Percentiles rank a stretch among this genome's conserved stretches.
Evolutionary conservation across 441 rosid genomes (phyloP).

Genomic region (Syzygium malaccense): DNA sequence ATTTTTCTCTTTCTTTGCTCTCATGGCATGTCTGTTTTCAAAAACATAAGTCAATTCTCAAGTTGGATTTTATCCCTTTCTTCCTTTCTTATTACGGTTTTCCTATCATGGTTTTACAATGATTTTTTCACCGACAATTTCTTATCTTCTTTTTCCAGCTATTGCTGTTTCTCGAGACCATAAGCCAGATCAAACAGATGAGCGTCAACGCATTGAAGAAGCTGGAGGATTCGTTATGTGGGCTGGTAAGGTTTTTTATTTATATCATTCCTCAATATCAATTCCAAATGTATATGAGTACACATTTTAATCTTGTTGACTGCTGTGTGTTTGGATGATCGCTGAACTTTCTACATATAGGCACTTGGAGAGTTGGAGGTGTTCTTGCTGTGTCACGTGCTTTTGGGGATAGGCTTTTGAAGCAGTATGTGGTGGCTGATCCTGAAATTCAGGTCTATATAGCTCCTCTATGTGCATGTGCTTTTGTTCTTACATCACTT

Average conservation of each 20-base stretch:
- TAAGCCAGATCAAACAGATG: constrained; percentile 96
- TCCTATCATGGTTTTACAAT: not conserved
- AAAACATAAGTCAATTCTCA: not conserved
- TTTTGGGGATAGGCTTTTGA: constrained; percentile 91
- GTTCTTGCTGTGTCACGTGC: constrained; percentile 99
- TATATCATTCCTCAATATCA: not conserved
- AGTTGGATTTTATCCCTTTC: not conserved
- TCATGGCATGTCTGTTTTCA: not conserved
- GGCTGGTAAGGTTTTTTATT: constrained; percentile 57
- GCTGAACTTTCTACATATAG: constrained; percentile 21
- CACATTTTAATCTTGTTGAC: not conserved
- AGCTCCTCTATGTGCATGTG: not conserved
- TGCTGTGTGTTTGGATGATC: not conserved
- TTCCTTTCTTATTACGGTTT: not conserved
- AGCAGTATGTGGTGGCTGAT: constrained; percentile 98
- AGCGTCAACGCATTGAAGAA: constrained; percentile 90
- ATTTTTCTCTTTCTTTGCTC: not conserved
- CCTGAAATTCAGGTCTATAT: constrained; percentile 88
- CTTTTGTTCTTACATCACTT: not conserved
- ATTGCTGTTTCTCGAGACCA: constrained; percentile 98
- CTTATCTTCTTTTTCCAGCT: constrained; percentile 36
- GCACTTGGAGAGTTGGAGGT: constrained; percentile 99
- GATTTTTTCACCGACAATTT: not conserved
- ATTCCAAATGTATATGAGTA: not conserved
- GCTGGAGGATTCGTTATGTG: constrained; percentile 99